Evolutionary conservation across 306 rosid species (phyloP).

Genomic region (Gastrolobium villosum): DNA sequence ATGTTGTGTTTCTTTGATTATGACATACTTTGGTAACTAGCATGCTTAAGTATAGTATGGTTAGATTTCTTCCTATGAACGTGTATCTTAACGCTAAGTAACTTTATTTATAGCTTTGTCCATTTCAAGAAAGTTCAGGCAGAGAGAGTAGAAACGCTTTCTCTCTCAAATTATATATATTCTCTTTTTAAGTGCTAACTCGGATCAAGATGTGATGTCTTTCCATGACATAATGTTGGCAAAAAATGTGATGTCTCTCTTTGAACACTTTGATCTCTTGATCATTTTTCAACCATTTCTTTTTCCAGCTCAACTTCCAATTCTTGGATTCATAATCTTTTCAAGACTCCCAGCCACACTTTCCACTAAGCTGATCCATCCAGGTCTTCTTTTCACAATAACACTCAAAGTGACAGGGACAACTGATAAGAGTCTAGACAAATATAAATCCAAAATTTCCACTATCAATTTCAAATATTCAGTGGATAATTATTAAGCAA

Average conservation of each 20-base stretch:
- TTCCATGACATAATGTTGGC: too few relatives aligned
- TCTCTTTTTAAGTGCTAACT: background rate
- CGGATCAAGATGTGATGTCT: background rate
- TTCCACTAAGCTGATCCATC: slow-evolving; percentile 42
- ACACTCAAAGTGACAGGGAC: slow-evolving; percentile 42
- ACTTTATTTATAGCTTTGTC: slow-evolving; percentile 4
- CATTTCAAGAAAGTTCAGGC: slow-evolving; percentile 23
- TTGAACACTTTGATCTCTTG: background rate
- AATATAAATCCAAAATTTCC: slow-evolving; percentile 19
- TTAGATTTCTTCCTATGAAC: background rate
- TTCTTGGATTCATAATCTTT: slow-evolving; percentile 24
- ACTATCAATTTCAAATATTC: slow-evolving; percentile 17
- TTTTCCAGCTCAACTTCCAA: slow-evolving; percentile 49
- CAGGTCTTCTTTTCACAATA: slow-evolving; percentile 18
- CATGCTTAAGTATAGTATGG: background rate
- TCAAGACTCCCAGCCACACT: slow-evolving; percentile 1
- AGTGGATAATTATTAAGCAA: slow-evolving; percentile 20
- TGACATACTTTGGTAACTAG: background rate
- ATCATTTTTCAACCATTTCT: slow-evolving; percentile 9
- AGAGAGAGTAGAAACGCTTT: background rate
- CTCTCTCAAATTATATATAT: background rate
- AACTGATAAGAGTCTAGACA: slow-evolving; percentile 20
- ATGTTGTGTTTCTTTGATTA: background rate
- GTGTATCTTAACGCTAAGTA: slow-evolving; percentile 13
- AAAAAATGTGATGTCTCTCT: too few relatives aligned